Percentiles rank a stretch among this genome's conserved stretches.
These are phyloP conservation scores for Lachnellula willkommii DNA, from an alignment of 2,329 filamentous ascomycete genomes.

Conservation along the genomic window DNA sequence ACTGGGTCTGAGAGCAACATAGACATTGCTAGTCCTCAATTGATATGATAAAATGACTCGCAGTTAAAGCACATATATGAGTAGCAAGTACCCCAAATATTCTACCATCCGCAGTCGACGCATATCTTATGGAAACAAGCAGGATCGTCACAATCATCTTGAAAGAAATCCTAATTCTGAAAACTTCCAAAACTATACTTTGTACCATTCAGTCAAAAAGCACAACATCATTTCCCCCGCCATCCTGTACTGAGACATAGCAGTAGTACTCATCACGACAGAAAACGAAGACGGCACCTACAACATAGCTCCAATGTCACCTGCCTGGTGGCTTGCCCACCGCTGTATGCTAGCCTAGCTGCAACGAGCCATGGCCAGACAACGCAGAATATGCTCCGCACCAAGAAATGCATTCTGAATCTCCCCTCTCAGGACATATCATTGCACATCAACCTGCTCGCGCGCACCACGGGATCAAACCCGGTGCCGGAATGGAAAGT, in stretches of 20 bases:
- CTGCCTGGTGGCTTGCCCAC: slow-evolving; percentile 41
- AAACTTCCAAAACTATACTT: no score
- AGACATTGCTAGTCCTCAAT: no score
- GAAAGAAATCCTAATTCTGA: no score
- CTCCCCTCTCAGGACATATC: slow-evolving; percentile 38
- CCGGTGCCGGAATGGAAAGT: not conserved
- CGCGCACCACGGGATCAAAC: slow-evolving; percentile 13
- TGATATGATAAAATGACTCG: no score
- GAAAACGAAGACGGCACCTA: slow-evolving; percentile 37
- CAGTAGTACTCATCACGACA: slow-evolving; percentile 37
- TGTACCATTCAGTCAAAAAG: not conserved
- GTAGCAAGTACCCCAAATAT: no score
- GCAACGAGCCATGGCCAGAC: slow-evolving; percentile 36
- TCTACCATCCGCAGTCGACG: no score
- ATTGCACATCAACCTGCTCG: slow-evolving; percentile 21
- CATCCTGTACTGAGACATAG: slow-evolving; percentile 40
- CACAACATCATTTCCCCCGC: slow-evolving; percentile 32
- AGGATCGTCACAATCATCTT: no score
- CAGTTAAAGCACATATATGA: no score
- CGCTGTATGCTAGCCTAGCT: slow-evolving; percentile 38
- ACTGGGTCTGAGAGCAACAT: no score
- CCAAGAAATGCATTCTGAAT: slow-evolving; percentile 40
- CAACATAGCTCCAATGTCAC: slow-evolving; percentile 42
- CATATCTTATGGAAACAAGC: no score
- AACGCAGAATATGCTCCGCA: slow-evolving; percentile 37